A percentile compares a stretch with the other conserved stretches of the same genome.
These are phyloP conservation scores for Pleomassaria siparia DNA, from an alignment of 2,329 filamentous ascomycete species.

Conservation along the genomic window DNA sequence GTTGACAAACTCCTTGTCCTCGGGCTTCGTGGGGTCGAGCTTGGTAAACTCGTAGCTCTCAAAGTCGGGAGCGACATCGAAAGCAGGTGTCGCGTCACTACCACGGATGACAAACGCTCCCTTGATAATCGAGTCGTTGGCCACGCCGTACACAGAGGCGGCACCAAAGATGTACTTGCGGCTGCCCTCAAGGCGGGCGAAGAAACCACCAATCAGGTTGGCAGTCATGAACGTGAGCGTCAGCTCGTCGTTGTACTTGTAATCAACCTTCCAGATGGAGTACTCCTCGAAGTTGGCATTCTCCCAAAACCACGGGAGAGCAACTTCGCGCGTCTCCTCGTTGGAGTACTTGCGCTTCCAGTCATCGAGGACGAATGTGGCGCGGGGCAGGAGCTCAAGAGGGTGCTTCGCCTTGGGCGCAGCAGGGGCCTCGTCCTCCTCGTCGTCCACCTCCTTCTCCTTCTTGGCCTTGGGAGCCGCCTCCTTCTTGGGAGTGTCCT, in stretches of 20 bases:
- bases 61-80: slow-evolving; percentile 95
- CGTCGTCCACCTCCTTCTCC: slow-evolving; percentile 59
- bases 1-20: slow-evolving; percentile 84
- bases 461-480: slow-evolving; percentile 55
- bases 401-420: slow-evolving; percentile 96
- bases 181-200: slow-evolving; percentile 92
- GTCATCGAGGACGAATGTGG: slow-evolving; percentile 86
- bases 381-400: slow-evolving; percentile 77
- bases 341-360: slow-evolving; percentile 99
- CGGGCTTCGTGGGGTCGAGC: slow-evolving; percentile 84
- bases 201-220: slow-evolving; percentile 98
- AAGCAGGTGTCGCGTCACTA: slow-evolving; percentile 80
- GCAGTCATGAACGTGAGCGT: slow-evolving; percentile 98
- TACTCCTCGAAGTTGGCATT: slow-evolving; percentile 92
- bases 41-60: slow-evolving; percentile 97
- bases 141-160: slow-evolving; percentile 83
- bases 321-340: slow-evolving; percentile 76
- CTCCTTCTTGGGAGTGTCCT: slow-evolving; percentile 66
- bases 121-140: slow-evolving; percentile 86
- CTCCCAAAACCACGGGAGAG: slow-evolving; percentile 98
- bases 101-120: slow-evolving; percentile 96
- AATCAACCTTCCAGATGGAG: slow-evolving; percentile 90
- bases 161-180: slow-evolving; percentile 98
- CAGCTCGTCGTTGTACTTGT: slow-evolving; percentile 99
- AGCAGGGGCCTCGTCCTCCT: slow-evolving; percentile 61